Conservation (phyloP, 371 early-diverging fungal genomes). For the Lichtheimia ramosa region DNA sequence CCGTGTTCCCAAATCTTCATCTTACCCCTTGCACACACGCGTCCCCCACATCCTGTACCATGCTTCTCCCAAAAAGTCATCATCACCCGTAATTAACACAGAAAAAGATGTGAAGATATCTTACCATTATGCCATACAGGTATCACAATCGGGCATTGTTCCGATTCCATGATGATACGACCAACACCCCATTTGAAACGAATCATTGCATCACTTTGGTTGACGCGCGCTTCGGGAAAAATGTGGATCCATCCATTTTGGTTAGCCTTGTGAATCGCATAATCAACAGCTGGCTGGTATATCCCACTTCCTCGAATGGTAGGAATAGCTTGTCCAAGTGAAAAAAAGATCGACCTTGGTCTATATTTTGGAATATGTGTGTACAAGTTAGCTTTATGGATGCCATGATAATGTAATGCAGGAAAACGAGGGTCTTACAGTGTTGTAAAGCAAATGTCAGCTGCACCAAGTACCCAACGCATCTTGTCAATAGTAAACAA, state of each 20-base stretch:
- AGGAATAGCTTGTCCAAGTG: slow-evolving; percentile 80
- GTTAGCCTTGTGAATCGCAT: slow-evolving; percentile 54
- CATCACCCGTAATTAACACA: too few species aligned
- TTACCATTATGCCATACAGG: slow-evolving; percentile 72
- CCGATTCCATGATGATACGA: slow-evolving; percentile 78
- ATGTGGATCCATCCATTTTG: slow-evolving; percentile 68
- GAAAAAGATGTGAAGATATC: background rate
- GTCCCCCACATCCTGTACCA: too few species aligned
- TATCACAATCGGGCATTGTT: slow-evolving; percentile 62
- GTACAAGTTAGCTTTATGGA: background rate
- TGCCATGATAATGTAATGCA: background rate
- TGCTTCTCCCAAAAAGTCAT: too few species aligned
- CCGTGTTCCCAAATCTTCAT: too few species aligned
- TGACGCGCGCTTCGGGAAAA: slow-evolving; percentile 82
- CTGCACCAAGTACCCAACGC: slow-evolving; percentile 87
- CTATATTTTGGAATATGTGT: slow-evolving; percentile 27
- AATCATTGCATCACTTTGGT: slow-evolving; percentile 63
- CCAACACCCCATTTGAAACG: slow-evolving; percentile 90
- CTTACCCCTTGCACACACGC: background rate
- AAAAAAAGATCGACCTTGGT: slow-evolving; percentile 66
- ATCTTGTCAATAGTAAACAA: slow-evolving; percentile 49
- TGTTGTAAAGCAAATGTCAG: slow-evolving; percentile 80
- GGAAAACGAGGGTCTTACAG: slow-evolving; percentile 36
- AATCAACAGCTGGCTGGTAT: slow-evolving; percentile 83
- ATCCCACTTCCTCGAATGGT: slow-evolving; percentile 84